phyloP scores from a whole-genome alignment of 2,329 filamentous ascomycete species.

The Acrocalymma vagum region DNA sequence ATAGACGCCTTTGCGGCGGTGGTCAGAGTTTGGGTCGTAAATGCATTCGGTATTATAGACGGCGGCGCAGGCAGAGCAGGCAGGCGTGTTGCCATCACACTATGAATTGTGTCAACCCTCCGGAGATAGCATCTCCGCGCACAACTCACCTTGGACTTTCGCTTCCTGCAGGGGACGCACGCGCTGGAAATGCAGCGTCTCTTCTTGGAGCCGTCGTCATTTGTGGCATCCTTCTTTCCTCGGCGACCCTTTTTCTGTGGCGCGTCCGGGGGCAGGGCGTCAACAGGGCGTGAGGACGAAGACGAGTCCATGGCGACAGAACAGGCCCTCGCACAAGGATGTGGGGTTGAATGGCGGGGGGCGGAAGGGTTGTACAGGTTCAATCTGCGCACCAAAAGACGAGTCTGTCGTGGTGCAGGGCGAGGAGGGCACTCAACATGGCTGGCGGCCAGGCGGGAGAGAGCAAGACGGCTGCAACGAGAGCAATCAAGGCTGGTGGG shows the following conservation, averaged over 20 bases:
- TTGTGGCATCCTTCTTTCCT: constrained; percentile 42
- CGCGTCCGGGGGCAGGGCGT: constrained; percentile 17
- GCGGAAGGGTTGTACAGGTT: constrained; percentile 15
- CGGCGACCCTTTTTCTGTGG: constrained; percentile 43
- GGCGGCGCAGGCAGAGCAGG: constrained; percentile 93
- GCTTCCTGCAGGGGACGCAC: constrained; percentile 50
- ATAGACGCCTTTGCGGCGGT: constrained; percentile 95
- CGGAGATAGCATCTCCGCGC: constrained; percentile 12
- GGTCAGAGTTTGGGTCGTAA: constrained; percentile 96
- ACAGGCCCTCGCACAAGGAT: constrained; percentile 11
- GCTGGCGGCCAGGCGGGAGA: constrained; percentile 16
- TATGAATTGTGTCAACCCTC: constrained; percentile 34
- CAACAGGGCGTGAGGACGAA: constrained; percentile 7
- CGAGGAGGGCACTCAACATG: constrained; percentile 23
- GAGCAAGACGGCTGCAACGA: constrained; percentile 9
- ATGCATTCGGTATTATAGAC: constrained; percentile 91
- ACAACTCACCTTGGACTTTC: constrained; percentile 50
- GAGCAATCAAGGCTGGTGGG: constrained; percentile 12
- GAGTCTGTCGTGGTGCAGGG: constrained; percentile 21
- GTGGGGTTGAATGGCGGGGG: constrained; percentile 29
- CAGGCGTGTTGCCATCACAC: constrained; percentile 91
- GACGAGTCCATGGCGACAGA: neutral
- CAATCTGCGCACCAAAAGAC: constrained; percentile 20
- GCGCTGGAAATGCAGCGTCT: constrained; percentile 52
- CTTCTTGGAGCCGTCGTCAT: constrained; percentile 53